A percentile compares a stretch with the other conserved stretches of the same genome.
Conservation (phyloP, 2,329 filamentous ascomycete species). For the Fonsecaea multimorphosa region DNA sequence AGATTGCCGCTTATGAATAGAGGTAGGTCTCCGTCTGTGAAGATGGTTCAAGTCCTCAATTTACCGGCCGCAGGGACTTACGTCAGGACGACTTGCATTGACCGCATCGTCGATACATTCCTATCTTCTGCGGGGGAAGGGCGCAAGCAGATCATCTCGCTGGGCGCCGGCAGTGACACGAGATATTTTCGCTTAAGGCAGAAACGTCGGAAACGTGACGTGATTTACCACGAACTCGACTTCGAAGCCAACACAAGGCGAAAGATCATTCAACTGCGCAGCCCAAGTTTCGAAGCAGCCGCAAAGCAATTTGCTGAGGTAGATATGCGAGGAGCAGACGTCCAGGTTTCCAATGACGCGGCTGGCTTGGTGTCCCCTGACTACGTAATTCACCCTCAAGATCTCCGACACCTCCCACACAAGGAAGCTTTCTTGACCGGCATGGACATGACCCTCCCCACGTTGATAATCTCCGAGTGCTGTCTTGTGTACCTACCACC, state of each 20-base stretch:
- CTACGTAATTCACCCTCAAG: constrained; percentile 67
- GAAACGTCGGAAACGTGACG: constrained; percentile 45
- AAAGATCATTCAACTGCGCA: constrained; percentile 59
- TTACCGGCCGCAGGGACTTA: constrained; percentile 73
- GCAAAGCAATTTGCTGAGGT: constrained; percentile 43
- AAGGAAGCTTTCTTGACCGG: constrained; percentile 42
- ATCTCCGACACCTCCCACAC: constrained; percentile 67
- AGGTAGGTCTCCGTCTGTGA: constrained; percentile 60
- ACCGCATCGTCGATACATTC: constrained; percentile 76
- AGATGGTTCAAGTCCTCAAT: constrained; percentile 14
- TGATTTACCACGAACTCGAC: constrained; percentile 92
- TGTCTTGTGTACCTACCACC: constrained; percentile 87
- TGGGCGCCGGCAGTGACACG: constrained; percentile 94
- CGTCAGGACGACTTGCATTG: constrained; percentile 81
- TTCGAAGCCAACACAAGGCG: constrained; percentile 74
- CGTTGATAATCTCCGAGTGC: constrained; percentile 89
- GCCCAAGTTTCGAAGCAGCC: constrained; percentile 41
- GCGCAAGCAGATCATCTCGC: constrained; percentile 78
- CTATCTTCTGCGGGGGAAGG: constrained; percentile 41
- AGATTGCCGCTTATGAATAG: constrained; percentile 92
- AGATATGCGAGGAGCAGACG: constrained; percentile 42
- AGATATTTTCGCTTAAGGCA: constrained; percentile 73
- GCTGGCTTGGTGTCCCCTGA: constrained; percentile 53
- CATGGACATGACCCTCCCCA: constrained; percentile 68
- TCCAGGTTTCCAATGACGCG: constrained; percentile 45